Conservation (phyloP, 169 alveolate species). For the Cryptosporidium meleagridis region DNA sequence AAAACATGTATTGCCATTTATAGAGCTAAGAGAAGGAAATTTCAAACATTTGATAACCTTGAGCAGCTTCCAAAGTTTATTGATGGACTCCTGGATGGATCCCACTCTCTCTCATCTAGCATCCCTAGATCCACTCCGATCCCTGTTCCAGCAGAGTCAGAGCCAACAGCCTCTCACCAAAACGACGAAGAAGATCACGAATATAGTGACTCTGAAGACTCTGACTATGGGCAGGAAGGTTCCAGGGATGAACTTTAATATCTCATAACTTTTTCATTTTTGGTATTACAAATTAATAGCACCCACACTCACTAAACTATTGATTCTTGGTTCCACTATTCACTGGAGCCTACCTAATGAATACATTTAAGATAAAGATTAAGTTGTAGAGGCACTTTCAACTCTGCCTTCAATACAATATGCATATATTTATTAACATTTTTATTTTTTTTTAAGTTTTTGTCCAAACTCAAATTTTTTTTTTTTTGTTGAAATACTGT, state of each 20-base stretch:
- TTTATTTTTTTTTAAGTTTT: not conserved
- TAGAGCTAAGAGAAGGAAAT: conserved; percentile 60
- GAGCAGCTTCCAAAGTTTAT: conserved; percentile 3
- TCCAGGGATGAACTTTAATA: conserved; percentile 33
- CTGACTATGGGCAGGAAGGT: not conserved
- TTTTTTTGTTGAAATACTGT: not conserved
- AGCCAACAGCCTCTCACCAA: not conserved
- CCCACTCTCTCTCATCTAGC: conserved; percentile 23
- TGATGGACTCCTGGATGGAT: conserved; percentile 72
- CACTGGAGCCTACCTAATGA: not conserved
- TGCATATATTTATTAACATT: not conserved
- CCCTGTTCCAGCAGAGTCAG: not conserved
- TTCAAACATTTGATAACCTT: conserved; percentile 28
- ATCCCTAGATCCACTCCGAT: conserved; percentile 19
- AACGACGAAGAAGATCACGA: conserved; percentile 22
- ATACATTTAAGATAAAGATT: not conserved
- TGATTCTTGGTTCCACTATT: not conserved
- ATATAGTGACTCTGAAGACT: conserved; percentile 36
- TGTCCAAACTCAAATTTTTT: not conserved
- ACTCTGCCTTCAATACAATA: not conserved
- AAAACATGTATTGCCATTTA: conserved; percentile 41
- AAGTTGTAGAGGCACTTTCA: not conserved
- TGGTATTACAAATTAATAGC: not conserved
- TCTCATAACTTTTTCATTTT: not conserved
- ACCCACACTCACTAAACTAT: not conserved